phyloP scores from a whole-genome alignment of 495 filamentous ascomycete species.

The Halenospora varia region DNA sequence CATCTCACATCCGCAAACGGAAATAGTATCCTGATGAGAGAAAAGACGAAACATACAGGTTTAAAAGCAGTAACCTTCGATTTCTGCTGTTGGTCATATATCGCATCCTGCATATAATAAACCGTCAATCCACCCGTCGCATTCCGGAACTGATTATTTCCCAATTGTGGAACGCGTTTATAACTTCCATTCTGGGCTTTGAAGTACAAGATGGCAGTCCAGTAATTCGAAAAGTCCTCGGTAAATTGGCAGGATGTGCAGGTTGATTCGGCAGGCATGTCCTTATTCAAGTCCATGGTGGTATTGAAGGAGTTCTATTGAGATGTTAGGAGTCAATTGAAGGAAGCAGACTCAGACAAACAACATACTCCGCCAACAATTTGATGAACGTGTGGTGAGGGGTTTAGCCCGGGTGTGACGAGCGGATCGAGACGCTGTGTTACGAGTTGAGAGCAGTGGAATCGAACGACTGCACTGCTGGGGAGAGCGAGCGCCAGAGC shows the following conservation, averaged over 20 bases:
- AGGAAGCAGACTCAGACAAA: too few species aligned
- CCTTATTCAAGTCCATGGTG: conserved; percentile 45
- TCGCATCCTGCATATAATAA: conserved; percentile 51
- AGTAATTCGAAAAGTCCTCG: conserved; percentile 65
- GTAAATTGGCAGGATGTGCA: conserved; percentile 59
- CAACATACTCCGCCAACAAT: conserved; percentile 31
- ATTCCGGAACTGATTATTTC: conserved; percentile 39
- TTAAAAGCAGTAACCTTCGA: conserved; percentile 34
- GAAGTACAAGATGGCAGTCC: conserved; percentile 62
- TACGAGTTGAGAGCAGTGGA: conserved; percentile 32
- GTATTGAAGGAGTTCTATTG: conserved; percentile 51
- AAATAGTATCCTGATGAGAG: background rate
- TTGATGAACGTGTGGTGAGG: conserved; percentile 33
- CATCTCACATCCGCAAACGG: too few species aligned
- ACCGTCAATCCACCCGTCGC: conserved; percentile 31
- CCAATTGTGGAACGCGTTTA: conserved; percentile 56
- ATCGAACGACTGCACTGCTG: conserved; percentile 30
- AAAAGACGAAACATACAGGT: conserved; percentile 19
- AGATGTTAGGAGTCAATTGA: conserved; percentile 1
- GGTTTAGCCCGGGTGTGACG: conserved; percentile 29
- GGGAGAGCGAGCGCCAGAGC: conserved; percentile 29
- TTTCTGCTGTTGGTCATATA: background rate
- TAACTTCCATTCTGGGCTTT: conserved; percentile 59
- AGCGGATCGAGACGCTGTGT: conserved; percentile 32
- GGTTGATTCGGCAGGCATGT: conserved; percentile 44